phyloP scores from a whole-genome alignment of 2,329 filamentous ascomycete species.

The Parastagonospora nodorum region DNA sequence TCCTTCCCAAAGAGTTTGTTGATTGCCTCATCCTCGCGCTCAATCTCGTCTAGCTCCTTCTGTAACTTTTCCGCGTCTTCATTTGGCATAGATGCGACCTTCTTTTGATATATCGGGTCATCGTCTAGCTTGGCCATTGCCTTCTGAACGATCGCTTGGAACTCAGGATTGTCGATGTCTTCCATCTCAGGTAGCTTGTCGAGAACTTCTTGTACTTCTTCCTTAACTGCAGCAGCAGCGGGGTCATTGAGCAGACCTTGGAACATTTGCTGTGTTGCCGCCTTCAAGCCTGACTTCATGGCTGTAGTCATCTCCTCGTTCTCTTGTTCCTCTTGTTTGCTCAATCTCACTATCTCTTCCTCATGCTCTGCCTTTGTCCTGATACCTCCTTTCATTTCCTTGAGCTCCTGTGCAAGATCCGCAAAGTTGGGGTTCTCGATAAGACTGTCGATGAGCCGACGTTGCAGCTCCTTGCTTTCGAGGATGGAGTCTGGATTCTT shows the following conservation, averaged over 20 bases:
- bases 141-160: slow-evolving; percentile 23
- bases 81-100: slow-evolving; percentile 17
- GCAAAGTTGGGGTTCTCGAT: slow-evolving; percentile 37
- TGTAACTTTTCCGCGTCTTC: slow-evolving; percentile 11
- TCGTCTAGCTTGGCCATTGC: slow-evolving; percentile 27
- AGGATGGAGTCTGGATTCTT: slow-evolving; percentile 29
- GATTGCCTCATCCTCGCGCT: slow-evolving; percentile 15
- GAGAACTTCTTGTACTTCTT: slow-evolving; percentile 30
- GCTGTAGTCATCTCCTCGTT: not conserved
- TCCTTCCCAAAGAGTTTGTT: not conserved
- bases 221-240: slow-evolving; percentile 24
- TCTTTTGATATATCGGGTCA: slow-evolving; percentile 27
- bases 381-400: slow-evolving; percentile 31
- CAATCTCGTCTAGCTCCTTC: slow-evolving; percentile 14
- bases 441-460: slow-evolving; percentile 32
- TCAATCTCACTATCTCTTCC: slow-evolving; percentile 1
- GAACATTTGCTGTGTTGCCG: slow-evolving; percentile 24
- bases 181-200: slow-evolving; percentile 26
- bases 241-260: slow-evolving; percentile 38
- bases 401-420: slow-evolving; percentile 32
- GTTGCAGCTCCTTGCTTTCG: slow-evolving; percentile 32
- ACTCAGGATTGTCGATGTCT: slow-evolving; percentile 25
- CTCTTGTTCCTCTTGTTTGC: slow-evolving; percentile 18
- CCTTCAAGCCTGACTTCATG: slow-evolving; percentile 14
- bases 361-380: slow-evolving; percentile 21